Evolutionary conservation across 768 basidiomycete species (phyloP).

Genomic region (Mycena filopes): DNA sequence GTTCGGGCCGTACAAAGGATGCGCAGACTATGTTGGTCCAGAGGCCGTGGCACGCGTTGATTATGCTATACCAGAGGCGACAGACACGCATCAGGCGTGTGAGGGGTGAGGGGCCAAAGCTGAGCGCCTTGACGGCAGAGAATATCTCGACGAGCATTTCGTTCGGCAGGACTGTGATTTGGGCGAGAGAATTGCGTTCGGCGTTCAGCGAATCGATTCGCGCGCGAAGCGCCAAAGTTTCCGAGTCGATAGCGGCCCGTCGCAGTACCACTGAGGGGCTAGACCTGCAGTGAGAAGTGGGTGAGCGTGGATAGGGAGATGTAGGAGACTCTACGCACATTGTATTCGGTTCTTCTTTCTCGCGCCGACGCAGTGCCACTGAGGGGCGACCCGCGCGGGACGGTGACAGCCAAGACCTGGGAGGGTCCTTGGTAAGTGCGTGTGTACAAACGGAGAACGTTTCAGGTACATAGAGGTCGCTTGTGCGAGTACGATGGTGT

Average conservation of each 20-base stretch:
- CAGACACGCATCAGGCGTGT: constrained; percentile 6
- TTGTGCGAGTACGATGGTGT: too few relatives aligned
- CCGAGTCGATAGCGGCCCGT: constrained; percentile 8
- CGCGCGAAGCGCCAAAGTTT: background rate
- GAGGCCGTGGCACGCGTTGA: background rate
- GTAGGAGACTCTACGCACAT: too few relatives aligned
- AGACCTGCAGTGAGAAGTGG: too few relatives aligned
- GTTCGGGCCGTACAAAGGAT: background rate
- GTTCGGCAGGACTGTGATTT: constrained; percentile 3
- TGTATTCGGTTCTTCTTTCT: too few relatives aligned
- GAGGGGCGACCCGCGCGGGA: too few relatives aligned
- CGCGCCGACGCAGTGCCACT: too few relatives aligned
- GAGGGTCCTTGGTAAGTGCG: too few relatives aligned
- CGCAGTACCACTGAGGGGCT: background rate
- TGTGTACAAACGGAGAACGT: too few relatives aligned
- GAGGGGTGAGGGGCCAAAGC: constrained; percentile 2
- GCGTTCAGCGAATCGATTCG: constrained; percentile 1
- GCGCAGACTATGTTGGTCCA: background rate
- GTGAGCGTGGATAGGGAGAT: too few relatives aligned
- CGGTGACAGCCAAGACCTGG: too few relatives aligned
- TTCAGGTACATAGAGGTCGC: too few relatives aligned
- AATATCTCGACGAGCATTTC: constrained; percentile 3
- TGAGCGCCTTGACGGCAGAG: constrained; percentile 5
- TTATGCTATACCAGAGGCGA: constrained; percentile 5
- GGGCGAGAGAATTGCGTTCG: constrained; percentile 7